These are phyloP conservation scores for Skeletonema tropicum DNA, from an alignment of 108 stramenopile genomes.

Conservation along the genomic window DNA sequence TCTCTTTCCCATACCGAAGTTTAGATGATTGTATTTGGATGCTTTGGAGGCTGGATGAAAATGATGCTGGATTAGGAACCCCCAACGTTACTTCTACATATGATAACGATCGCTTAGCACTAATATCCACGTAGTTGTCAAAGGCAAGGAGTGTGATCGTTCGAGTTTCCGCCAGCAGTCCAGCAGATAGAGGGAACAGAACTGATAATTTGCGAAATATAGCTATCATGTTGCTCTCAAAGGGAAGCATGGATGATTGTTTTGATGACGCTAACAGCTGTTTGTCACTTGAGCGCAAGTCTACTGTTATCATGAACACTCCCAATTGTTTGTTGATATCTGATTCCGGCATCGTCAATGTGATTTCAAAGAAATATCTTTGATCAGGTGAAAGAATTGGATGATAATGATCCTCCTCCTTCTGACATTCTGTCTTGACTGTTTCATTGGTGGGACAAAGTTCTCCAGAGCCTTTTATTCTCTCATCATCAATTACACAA, in stretches of 20 bases:
- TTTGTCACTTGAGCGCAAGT: conserved; percentile 49
- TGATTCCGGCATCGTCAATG: conserved; percentile 73
- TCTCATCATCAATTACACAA: conserved; percentile 18
- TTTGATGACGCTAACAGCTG: conserved; percentile 65
- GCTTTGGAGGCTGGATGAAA: conserved; percentile 39
- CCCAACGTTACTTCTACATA: conserved; percentile 45
- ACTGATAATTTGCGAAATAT: conserved; percentile 56
- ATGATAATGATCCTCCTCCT: not conserved
- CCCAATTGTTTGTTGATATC: conserved; percentile 60
- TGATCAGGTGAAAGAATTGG: conserved; percentile 50
- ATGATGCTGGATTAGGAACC: conserved; percentile 50
- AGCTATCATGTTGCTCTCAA: conserved; percentile 69
- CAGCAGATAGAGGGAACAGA: conserved; percentile 63
- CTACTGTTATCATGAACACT: conserved; percentile 65
- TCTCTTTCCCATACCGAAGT: conserved; percentile 76
- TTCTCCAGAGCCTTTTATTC: not conserved
- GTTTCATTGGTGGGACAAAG: not conserved
- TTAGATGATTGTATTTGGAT: conserved; percentile 57
- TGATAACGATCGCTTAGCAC: conserved; percentile 27
- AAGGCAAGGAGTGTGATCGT: conserved; percentile 62
- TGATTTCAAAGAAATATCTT: conserved; percentile 68
- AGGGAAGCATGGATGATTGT: conserved; percentile 69
- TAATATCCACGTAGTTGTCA: conserved; percentile 71
- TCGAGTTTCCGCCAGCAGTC: conserved; percentile 69
- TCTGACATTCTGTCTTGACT: not conserved